Evolutionary conservation across 768 basidiomycete genomes (phyloP), one percentile per base, ranked within the genome.

Genomic region (Rhizopogon rudus): DNA sequence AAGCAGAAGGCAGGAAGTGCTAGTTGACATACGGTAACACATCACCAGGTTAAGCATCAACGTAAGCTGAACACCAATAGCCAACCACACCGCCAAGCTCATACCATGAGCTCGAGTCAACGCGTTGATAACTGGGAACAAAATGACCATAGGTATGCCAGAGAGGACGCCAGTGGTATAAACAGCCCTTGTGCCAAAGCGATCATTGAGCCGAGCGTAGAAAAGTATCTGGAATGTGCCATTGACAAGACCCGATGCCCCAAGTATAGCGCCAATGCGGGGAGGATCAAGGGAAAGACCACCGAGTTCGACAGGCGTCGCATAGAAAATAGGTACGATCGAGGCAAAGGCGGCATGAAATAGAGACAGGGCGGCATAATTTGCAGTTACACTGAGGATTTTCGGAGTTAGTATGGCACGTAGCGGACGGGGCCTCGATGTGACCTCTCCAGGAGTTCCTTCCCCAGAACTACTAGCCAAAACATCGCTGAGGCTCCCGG

Each of bases 341-440:
- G 84, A 78, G 41, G 79, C 80, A 60, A 80, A 81, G 8, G 82
- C 67, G 44, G 88, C 86, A 54, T 89, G 87, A 46, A 85, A 68
- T 10, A 88, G 72, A 5, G 86, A 78, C 28, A 86, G 74, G 29
- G 70, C 67, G 6, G 81, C 83, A 65, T 90, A 90, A 61, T 85
- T 87, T 13, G 73, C 71, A 5, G 80, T 77, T 12, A 85, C 77
- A 45, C 84, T 66, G 25, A 88, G 59, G 3, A 91, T 85, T 16
- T 71, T 76, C 3, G 71, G 75, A 13, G 75, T 80, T 22, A 88
- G 71, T 42, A 86, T 71, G 5, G 73, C 66, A 22, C 74, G 73
- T 31, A 87, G 67, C 3, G 84, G 74, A 50, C 78, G 61, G 0
- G 76, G 78, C n/a, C 16, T 33, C 8, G 12, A 48, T 20, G 13